phyloP scores from a whole-genome alignment of 2,329 filamentous ascomycete genomes.

The Alternaria sp. region DNA sequence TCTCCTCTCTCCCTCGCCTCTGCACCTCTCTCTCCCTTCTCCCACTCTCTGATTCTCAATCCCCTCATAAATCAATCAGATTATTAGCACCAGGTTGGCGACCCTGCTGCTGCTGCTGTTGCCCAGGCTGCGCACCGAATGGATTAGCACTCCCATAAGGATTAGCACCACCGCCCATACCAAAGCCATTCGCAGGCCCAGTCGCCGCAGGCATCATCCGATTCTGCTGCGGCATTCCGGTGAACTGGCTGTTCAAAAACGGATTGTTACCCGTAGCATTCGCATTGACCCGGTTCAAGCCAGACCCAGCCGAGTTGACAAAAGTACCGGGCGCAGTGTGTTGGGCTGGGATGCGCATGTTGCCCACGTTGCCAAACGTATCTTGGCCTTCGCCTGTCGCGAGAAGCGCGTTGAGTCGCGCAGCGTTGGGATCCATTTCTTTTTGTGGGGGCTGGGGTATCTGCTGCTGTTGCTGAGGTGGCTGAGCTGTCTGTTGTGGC shows the following conservation, averaged over 20 bases:
- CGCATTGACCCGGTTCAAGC: slow-evolving; percentile 74
- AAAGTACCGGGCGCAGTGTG: slow-evolving; percentile 97
- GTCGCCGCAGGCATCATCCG: slow-evolving; percentile 60
- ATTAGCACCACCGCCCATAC: slow-evolving; percentile 38
- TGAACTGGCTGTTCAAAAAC: slow-evolving; percentile 85
- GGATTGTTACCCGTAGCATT: slow-evolving; percentile 82
- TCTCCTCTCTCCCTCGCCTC: too few species aligned
- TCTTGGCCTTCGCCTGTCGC: slow-evolving; percentile 91
- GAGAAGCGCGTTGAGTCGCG: slow-evolving; percentile 85
- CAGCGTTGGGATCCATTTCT: slow-evolving; percentile 65
- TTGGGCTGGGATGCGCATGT: slow-evolving; percentile 92
- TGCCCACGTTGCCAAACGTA: slow-evolving; percentile 96
- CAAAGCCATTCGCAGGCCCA: slow-evolving; percentile 58
- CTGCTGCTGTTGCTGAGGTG: slow-evolving; percentile 51
- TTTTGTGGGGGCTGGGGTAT: slow-evolving; percentile 52
- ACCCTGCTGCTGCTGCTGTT: slow-evolving; percentile 34
- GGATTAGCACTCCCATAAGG: slow-evolving; percentile 61
- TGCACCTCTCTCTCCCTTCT: not conserved
- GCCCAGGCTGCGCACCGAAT: slow-evolving; percentile 59
- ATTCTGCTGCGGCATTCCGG: slow-evolving; percentile 66
- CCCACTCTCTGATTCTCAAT: not conserved
- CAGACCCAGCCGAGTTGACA: slow-evolving; percentile 90
- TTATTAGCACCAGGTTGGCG: slow-evolving; percentile 62
- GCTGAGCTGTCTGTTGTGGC: slow-evolving; percentile 51
- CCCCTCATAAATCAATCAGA: slow-evolving; percentile 68